Evolutionary conservation across 352 stramenopile genomes (phyloP), one percentile per base, ranked within the genome.

Genomic region (Globisporangium irregulare): DNA sequence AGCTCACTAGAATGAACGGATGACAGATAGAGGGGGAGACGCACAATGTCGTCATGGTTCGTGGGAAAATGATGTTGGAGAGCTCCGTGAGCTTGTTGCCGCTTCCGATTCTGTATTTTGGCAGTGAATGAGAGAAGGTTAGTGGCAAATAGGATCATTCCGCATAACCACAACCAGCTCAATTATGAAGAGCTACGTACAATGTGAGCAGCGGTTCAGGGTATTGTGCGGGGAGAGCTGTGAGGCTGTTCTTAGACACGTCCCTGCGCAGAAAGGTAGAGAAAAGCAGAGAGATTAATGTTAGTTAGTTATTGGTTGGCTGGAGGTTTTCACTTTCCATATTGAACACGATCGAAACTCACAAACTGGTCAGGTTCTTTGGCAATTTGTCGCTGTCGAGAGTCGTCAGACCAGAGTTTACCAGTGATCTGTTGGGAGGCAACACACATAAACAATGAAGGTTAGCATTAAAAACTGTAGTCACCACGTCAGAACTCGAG

Each of bases 51-150:
- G 72, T 72, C 59, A 87, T 77, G 20, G 71, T 78, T 4, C 65
- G 79, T 0, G 85, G 77, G 68, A 93, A 82, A 25, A 71, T 66
- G 62, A 88, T 76, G n/a, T 81, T 76, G 53, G 69, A 72, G 29
- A 93, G 73, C 70, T 86, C 36, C 12, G 72, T 54, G 50, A 92
- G 69, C 56, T 78, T 57, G 71, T 90, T 90, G 64, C 72, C 71
- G 1, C 61, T 76, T 4, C 72, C 76, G 5, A 79, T 84, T 12
- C 70, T 76, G 46, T 27, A 64, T 22, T 18, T 22, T 18, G 7
- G 25, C 3, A 2, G 32, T 8, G 29, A 36, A 68, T 3, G 41
- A 34, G 48, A 51, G 43, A 51, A 12, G 15, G 43, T 51, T n/a
- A 24, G 15, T 24, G 18, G 8, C 43, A 50, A 50, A 50, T 51